Evolutionary conservation across 441 rosid genomes (phyloP).

Genomic region (Euphorbia celastroides): DNA sequence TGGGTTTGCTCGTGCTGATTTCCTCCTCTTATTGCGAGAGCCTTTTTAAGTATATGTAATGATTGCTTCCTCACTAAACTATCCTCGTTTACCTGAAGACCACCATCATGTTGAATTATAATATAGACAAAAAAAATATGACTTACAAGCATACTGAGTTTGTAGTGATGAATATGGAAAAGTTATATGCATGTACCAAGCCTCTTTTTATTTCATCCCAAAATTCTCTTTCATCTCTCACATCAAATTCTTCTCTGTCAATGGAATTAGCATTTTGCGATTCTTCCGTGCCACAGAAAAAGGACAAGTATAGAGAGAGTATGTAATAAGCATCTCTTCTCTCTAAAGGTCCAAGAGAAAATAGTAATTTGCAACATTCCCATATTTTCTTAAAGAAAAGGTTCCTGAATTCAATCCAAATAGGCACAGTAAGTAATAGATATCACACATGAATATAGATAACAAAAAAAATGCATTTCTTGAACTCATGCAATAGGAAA

Average conservation of each 20-base stretch:
- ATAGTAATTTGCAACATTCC: conserved; percentile 73
- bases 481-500: not conserved
- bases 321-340: conserved; percentile 83
- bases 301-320: conserved; percentile 67
- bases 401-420: conserved; percentile 48
- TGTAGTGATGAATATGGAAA: conserved; percentile 16
- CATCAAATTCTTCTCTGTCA: conserved; percentile 47
- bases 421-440: conserved; percentile 14
- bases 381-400: conserved; percentile 60
- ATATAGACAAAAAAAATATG: not conserved
- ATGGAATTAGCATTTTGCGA: conserved; percentile 29
- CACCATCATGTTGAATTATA: conserved; percentile 14
- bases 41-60: conserved; percentile 65
- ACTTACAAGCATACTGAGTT: conserved; percentile 8
- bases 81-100: conserved; percentile 69
- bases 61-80: conserved; percentile 86
- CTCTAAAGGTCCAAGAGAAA: conserved; percentile 73
- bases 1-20: conserved; percentile 23
- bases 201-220: conserved; percentile 93
- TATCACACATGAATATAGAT: not conserved
- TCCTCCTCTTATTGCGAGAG: conserved; percentile 37
- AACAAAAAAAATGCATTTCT: not conserved
- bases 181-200: conserved; percentile 49
- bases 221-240: conserved; percentile 58
- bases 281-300: conserved; percentile 33